Conservation (phyloP, 306 rosid species). For the Sicyos baderoa region DNA sequence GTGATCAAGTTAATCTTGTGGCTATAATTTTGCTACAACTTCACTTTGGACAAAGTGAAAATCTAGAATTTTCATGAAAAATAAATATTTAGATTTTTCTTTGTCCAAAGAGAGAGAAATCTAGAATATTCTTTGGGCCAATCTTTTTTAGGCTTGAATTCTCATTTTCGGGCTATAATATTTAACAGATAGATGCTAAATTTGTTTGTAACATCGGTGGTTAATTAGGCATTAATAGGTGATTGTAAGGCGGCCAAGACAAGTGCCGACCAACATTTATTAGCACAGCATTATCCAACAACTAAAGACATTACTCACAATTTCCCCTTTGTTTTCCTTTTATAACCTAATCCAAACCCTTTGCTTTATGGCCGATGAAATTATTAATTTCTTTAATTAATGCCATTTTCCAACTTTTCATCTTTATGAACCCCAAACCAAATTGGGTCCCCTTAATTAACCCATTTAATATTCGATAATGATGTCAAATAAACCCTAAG, state of each 20-base stretch:
- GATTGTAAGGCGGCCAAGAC: not conserved
- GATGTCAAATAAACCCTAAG: not conserved
- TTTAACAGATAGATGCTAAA: too few species aligned
- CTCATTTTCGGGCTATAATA: too few species aligned
- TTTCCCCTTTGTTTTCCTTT: not conserved
- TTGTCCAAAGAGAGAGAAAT: too few species aligned
- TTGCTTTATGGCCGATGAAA: not conserved
- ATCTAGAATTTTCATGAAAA: too few species aligned
- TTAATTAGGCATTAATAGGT: not conserved
- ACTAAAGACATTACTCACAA: not conserved
- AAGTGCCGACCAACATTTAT: conserved; percentile 13
- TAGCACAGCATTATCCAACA: not conserved
- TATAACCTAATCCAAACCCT: not conserved
- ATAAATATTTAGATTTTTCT: too few species aligned
- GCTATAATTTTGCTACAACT: too few species aligned
- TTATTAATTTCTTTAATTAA: conserved; percentile 4
- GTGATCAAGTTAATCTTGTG: too few species aligned
- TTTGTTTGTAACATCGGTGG: too few species aligned
- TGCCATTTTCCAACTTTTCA: conserved; percentile 6
- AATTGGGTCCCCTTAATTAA: not conserved
- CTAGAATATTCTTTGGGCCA: too few species aligned
- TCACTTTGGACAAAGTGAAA: too few species aligned
- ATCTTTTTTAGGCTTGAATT: too few species aligned
- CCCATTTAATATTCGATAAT: not conserved
- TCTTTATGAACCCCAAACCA: conserved; percentile 4